Percentiles rank a stretch among this genome's conserved stretches.
Conservation (phyloP, 2,329 filamentous ascomycete species). For the Beauveria sp. region DNA sequence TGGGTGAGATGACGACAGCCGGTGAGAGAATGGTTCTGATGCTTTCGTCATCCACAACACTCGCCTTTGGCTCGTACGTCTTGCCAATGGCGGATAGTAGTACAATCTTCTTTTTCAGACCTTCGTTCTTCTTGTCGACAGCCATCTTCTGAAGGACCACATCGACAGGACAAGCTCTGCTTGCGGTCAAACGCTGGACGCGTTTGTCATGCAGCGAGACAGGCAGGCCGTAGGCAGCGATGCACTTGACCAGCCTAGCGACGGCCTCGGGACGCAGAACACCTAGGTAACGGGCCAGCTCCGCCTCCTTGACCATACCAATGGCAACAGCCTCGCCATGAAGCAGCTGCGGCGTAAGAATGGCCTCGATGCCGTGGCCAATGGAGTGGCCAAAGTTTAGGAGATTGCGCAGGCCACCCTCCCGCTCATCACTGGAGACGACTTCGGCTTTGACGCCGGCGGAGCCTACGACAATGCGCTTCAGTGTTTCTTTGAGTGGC, state of each 20-base stretch:
- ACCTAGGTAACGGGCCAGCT: slow-evolving; percentile 82
- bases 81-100: slow-evolving; percentile 84
- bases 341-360: slow-evolving; percentile 88
- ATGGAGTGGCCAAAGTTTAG: slow-evolving; percentile 98
- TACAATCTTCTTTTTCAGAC: slow-evolving; percentile 91
- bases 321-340: slow-evolving; percentile 96
- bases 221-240: slow-evolving; percentile 86
- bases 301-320: slow-evolving; percentile 97
- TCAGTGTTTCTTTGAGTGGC: slow-evolving; percentile 62
- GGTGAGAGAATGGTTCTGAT: slow-evolving; percentile 80
- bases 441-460: slow-evolving; percentile 92
- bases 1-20: slow-evolving; percentile 65
- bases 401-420: slow-evolving; percentile 87
- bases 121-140: slow-evolving; percentile 98
- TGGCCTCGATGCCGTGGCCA: slow-evolving; percentile 91
- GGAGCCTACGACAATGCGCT: slow-evolving; percentile 78
- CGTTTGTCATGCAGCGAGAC: slow-evolving; percentile 78
- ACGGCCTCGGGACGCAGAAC: slow-evolving; percentile 81
- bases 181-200: slow-evolving; percentile 73
- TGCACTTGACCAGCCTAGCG: slow-evolving; percentile 82
- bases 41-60: slow-evolving; percentile 75
- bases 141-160: slow-evolving; percentile 87
- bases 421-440: slow-evolving; percentile 88
- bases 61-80: slow-evolving; percentile 81
- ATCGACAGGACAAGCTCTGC: slow-evolving; percentile 82